These are phyloP conservation scores for Carex kokanica DNA, from an alignment of 176 grass and related monocot genomes.

Conservation along the genomic window DNA sequence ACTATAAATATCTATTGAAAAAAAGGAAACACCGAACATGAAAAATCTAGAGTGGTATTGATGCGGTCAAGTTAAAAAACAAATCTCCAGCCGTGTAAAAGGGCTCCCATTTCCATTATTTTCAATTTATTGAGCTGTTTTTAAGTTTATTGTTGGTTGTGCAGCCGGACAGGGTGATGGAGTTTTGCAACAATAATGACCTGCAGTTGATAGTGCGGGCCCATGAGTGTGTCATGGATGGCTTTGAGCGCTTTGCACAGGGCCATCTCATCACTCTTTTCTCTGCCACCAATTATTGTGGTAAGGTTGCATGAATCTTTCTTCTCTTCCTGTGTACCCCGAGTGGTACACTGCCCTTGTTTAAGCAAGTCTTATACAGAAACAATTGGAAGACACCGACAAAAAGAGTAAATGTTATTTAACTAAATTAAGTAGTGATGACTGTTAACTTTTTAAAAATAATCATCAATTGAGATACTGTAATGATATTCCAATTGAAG, in stretches of 20 bases:
- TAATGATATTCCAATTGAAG: background rate
- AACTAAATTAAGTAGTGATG: background rate
- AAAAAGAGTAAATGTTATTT: background rate
- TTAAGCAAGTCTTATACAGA: background rate
- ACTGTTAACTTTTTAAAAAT: background rate
- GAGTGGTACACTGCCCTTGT: background rate
- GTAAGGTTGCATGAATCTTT: conserved; percentile 35
- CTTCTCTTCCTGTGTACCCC: background rate
- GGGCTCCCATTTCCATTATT: background rate
- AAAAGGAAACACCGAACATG: background rate
- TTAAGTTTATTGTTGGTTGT: conserved; percentile 29
- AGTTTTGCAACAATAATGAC: conserved; percentile 99
- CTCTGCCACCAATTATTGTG: conserved; percentile 98
- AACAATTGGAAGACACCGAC: background rate
- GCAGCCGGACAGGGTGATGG: conserved; percentile 99
- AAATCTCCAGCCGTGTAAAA: background rate
- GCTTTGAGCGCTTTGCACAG: conserved; percentile 99
- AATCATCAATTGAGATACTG: background rate
- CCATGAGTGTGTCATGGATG: conserved; percentile 99
- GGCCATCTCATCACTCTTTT: conserved; percentile 99
- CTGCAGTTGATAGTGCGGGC: conserved; percentile 97
- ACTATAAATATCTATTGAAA: background rate
- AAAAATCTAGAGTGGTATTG: background rate
- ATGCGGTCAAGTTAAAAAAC: background rate
- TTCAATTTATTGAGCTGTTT: background rate